Percentiles rank a stretch among this genome's conserved stretches.
phyloP scores from a whole-genome alignment of 2,329 filamentous ascomycete species.

The Epichloe baconii region DNA sequence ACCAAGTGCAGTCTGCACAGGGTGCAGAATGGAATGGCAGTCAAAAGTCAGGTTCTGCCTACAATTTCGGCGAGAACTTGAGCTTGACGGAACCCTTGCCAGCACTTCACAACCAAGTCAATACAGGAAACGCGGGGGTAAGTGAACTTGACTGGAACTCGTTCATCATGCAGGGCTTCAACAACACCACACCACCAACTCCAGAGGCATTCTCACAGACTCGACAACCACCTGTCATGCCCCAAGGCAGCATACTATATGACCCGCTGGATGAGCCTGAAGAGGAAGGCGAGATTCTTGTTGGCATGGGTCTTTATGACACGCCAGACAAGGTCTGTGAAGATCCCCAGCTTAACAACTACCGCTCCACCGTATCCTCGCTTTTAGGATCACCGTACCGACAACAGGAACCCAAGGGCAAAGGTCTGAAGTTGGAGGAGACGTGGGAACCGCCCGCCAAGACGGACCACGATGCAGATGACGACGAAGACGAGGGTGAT shows the following conservation, averaged over 20 bases:
- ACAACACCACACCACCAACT: constrained; percentile 42
- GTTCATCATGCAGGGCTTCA: constrained; percentile 31
- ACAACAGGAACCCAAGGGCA: constrained; percentile 40
- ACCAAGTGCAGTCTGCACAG: constrained; percentile 26
- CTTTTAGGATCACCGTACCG: constrained; percentile 39
- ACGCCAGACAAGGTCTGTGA: constrained; percentile 44
- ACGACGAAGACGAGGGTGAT: constrained; percentile 27
- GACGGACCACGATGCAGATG: constrained; percentile 40
- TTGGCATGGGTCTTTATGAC: constrained; percentile 77
- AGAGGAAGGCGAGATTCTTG: constrained; percentile 57
- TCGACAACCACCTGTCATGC: constrained; percentile 34
- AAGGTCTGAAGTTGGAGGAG: constrained; percentile 70
- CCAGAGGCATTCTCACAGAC: constrained; percentile 43
- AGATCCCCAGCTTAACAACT: constrained; percentile 39
- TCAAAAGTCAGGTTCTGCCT: constrained; percentile 17
- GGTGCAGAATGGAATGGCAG: constrained; percentile 24
- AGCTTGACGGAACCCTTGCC: constrained; percentile 19
- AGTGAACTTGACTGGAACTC: constrained; percentile 29
- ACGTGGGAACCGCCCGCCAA: constrained; percentile 61
- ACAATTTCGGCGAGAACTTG: constrained; percentile 12
- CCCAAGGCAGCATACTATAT: constrained; percentile 37
- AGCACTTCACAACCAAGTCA: constrained; percentile 8
- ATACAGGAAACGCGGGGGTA: constrained; percentile 7
- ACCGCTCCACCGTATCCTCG: constrained; percentile 39
- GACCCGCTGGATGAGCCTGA: constrained; percentile 37